Evolutionary conservation across 768 basidiomycete species (phyloP), one percentile per base, ranked within the genome.

Genomic region (Suillus alpinus): DNA sequence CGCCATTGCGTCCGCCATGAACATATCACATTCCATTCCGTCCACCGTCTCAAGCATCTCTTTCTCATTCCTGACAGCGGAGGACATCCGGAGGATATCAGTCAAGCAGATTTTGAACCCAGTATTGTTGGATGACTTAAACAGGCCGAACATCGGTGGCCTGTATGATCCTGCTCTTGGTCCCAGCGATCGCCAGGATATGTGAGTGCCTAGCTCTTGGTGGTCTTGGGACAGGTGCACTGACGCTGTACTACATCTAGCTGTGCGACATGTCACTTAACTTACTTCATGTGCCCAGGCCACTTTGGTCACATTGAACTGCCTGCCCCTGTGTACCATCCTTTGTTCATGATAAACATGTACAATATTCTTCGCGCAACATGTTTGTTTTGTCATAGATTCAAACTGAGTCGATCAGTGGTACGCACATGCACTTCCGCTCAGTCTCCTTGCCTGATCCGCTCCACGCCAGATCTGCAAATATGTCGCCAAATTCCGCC

Each of bases 281-380:
- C 87, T 51, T 96, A 94, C 70, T 98, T 89, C 77, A 89, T 89
- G 62, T 99, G 97, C 74, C 95, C 97, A 2, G 97, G 97, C 18
- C 97, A 99, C 75, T 99, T 91, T 76, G 97, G 97, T 23, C 97
- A 98, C 75, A 96, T 99, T 62, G 94, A 98, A 63, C 84, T 99
- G 6, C 95, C 96, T 20, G 85, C 91, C 18, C 95, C 97, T 14
- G 93, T 98, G 2, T 98, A 92, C 71, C 96, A 99, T 69, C 97
- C 97, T 0, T 78, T 99, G 41, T 99, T 98, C 76, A 94, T 98
- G 87, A 80, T 82, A 36, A 92, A 95, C 68, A 88, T 91, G 80
- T 95, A 88, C 72, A 89, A 89, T 64, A 77, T 98, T 50, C 78
- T 99, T 23, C 86, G 95, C 60, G 89, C 89, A 40, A 86, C 86